phyloP scores from a whole-genome alignment of 2,329 filamentous ascomycete species.

The Cladosporium sphaerospermum region DNA sequence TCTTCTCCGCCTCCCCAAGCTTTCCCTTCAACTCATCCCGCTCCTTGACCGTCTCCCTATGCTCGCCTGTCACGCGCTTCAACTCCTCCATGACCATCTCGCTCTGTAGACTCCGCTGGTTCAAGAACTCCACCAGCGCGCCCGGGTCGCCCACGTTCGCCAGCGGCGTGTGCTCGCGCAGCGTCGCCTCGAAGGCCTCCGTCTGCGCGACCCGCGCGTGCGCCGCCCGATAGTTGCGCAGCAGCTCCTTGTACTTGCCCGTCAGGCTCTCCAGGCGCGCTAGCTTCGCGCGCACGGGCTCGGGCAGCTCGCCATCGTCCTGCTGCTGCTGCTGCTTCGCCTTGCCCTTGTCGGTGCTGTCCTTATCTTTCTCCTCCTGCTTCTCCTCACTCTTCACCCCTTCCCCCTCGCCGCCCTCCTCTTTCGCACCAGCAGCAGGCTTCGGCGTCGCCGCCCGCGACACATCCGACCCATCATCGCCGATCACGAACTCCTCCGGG shows the following conservation, averaged over 20 bases:
- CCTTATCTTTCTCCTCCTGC: constrained; percentile 24
- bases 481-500: constrained; percentile 80
- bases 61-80: constrained; percentile 65
- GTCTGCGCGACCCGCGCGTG: constrained; percentile 81
- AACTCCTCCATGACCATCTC: constrained; percentile 94
- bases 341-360: constrained; percentile 19
- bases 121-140: constrained; percentile 82
- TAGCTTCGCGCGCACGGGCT: constrained; percentile 68
- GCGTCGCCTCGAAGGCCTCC: constrained; percentile 84
- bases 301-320: constrained; percentile 52
- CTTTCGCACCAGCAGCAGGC: constrained; percentile 38
- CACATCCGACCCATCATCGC: constrained; percentile 64
- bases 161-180: constrained; percentile 88
- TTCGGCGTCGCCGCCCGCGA: constrained; percentile 57
- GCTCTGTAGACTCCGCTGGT: constrained; percentile 74
- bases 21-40: constrained; percentile 75
- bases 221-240: constrained; percentile 86
- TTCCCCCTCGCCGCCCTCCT: constrained; percentile 30
- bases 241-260: constrained; percentile 76
- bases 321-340: constrained; percentile 18
- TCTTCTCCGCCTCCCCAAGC: constrained; percentile 61
- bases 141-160: constrained; percentile 81
- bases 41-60: constrained; percentile 43
- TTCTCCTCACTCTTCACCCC: constrained; percentile 24
- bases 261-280: constrained; percentile 88